Conservation (phyloP, 345 rosid genomes). For the rapeseed (Brassica napus) region Da-Ae NC_063450.1:50955501-50956000, state of each 20-base stretch:
- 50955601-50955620: background rate
- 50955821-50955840: background rate
- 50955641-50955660: slow-evolving; percentile 13
- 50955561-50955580: too few relatives aligned
- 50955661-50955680: slow-evolving; percentile 18
- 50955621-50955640: background rate
- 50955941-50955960: too few relatives aligned
- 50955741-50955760: slow-evolving; percentile 11
- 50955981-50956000: too few relatives aligned
- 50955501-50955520: too few relatives aligned
- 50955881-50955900: too few relatives aligned
- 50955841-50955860: too few relatives aligned
- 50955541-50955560: too few relatives aligned
- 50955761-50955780: slow-evolving; percentile 19
- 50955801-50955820: slow-evolving; percentile 15
- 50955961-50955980: too few relatives aligned
- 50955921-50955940: too few relatives aligned
- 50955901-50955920: too few relatives aligned
- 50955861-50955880: too few relatives aligned
- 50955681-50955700: background rate
- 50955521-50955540: too few relatives aligned
- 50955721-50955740: slow-evolving; percentile 18
- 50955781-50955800: background rate
- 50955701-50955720: background rate
- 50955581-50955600: background rate